Base-by-base conservation (phyloP, 2,329 filamentous ascomycete genomes). In the Elsinoe fawcettii region DNA sequence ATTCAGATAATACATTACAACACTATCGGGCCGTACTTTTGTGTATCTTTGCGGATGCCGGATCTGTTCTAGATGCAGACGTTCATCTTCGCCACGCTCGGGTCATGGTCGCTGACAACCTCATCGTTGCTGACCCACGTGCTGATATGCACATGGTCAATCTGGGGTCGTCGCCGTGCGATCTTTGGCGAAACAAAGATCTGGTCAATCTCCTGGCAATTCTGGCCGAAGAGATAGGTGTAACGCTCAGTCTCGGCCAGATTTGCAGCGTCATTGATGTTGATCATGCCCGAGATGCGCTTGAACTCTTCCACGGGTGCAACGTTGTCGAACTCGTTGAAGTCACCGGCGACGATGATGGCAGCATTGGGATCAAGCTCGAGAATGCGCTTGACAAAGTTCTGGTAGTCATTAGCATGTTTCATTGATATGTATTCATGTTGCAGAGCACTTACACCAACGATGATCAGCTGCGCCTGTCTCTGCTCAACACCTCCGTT, bases 81-180 rank as follows among this genome's bases (percentile, higher is more conserved):
- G 66, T 86, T 76, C 58, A 88, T 71, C 69, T 71, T 74, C 2
- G 80, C 84, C 14, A 89, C 79, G 46, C 78, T 83, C 0, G 86
- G 85, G 65, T 89, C 86, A 66, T 88, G 86, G 66, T 88, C 85
- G 54, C 80, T 84, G 20, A 81, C 77, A 67, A 80, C 74, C 55
- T 79, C 79, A 27, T 73, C 76, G 59, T 70, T 77, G 27, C 74
- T 70, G 51, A 80, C 77, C 85, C 86, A 89, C 2, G 84, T 83
- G 68, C 87, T 88, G 54, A 88, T 73, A 71, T 88, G 86, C 23
- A 88, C 66, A 69, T 89, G 85, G 74, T 88, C 82, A 62, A 82
- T 81, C 64, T 74, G 69, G 14, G 75, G 70, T 54, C 47, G 61
- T 5, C 58, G 66, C 23, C 71, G 72, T 59, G 49, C 49, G 25